phyloP scores from a whole-genome alignment of 805 yeast species.

The Barnettozyma populi region DNA sequence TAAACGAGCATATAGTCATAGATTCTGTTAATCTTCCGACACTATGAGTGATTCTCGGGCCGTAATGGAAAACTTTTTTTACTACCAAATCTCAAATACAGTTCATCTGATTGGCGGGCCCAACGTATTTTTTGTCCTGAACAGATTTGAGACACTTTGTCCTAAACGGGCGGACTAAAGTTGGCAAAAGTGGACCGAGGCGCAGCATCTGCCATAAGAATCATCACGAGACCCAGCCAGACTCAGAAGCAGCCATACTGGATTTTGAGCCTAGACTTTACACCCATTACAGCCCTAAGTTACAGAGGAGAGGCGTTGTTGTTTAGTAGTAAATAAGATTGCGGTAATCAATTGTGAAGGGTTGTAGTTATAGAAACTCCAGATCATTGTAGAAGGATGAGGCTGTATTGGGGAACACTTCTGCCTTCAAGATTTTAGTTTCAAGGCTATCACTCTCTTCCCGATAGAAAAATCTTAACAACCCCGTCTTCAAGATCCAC shows the following conservation, averaged over 20 bases:
- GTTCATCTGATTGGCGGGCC: not conserved
- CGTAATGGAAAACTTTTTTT: not conserved
- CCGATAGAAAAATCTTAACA: conserved; percentile 1
- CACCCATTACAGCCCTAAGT: too few species aligned
- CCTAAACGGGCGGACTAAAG: too few species aligned
- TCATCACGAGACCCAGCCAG: too few species aligned
- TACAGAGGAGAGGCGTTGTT: too few species aligned
- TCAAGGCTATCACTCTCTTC: not conserved
- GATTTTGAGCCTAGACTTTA: too few species aligned
- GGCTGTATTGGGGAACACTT: not conserved
- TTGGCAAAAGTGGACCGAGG: not conserved
- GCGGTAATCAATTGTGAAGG: too few species aligned
- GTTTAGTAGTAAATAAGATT: too few species aligned
- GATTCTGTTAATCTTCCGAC: too few species aligned
- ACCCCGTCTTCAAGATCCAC: conserved; percentile 1
- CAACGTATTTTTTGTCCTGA: not conserved
- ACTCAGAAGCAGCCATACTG: too few species aligned
- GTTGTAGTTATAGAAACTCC: conserved; percentile 1
- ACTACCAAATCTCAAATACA: not conserved
- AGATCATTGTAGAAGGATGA: not conserved
- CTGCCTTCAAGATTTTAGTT: conserved; percentile 2
- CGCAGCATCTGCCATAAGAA: too few species aligned
- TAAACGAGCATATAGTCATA: too few species aligned
- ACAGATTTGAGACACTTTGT: not conserved
- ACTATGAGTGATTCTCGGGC: too few species aligned